phyloP scores from a whole-genome alignment of 495 filamentous ascomycete genomes.

The Neurospora cerealis region DNA sequence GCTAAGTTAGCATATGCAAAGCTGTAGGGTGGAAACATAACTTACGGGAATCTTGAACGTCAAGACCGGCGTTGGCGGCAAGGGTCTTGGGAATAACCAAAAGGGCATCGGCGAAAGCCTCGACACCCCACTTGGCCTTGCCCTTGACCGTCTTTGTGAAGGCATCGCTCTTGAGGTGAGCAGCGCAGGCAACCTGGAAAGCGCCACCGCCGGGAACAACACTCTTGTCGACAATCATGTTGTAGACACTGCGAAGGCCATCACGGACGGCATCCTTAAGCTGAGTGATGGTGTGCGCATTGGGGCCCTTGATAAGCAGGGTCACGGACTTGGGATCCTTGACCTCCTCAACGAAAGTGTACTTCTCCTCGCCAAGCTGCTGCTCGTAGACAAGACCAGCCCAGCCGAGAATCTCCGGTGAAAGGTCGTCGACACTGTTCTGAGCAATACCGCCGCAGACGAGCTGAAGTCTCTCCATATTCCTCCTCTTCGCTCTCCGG shows the following conservation, averaged over 20 bases:
- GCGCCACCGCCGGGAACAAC: slow-evolving; percentile 93
- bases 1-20: slow-evolving; percentile 8
- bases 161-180: slow-evolving; percentile 72
- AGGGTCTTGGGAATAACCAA: slow-evolving; percentile 94
- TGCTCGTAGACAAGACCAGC: slow-evolving; percentile 95
- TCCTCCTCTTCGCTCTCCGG: slow-evolving; percentile 87
- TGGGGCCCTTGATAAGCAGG: slow-evolving; percentile 93
- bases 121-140: slow-evolving; percentile 91
- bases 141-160: slow-evolving; percentile 88
- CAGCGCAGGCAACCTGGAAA: slow-evolving; percentile 89
- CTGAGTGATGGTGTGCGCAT: slow-evolving; percentile 90
- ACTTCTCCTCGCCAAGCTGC: slow-evolving; percentile 96
- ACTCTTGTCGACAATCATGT: slow-evolving; percentile 93
- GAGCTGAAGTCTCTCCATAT: slow-evolving; percentile 96
- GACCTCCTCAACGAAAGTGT: slow-evolving; percentile 96
- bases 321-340: slow-evolving; percentile 99
- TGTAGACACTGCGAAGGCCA: slow-evolving; percentile 89
- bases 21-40: slow-evolving; percentile 4
- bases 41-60: slow-evolving; percentile 87
- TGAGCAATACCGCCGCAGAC: slow-evolving; percentile 84
- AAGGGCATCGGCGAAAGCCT: slow-evolving; percentile 88
- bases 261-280: slow-evolving; percentile 97
- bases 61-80: slow-evolving; percentile 90
- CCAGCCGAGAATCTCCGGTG: slow-evolving; percentile 86
- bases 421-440: slow-evolving; percentile 92